Evolutionary conservation across 768 basidiomycete genomes (phyloP).

Genomic region (Calocera cornea): DNA sequence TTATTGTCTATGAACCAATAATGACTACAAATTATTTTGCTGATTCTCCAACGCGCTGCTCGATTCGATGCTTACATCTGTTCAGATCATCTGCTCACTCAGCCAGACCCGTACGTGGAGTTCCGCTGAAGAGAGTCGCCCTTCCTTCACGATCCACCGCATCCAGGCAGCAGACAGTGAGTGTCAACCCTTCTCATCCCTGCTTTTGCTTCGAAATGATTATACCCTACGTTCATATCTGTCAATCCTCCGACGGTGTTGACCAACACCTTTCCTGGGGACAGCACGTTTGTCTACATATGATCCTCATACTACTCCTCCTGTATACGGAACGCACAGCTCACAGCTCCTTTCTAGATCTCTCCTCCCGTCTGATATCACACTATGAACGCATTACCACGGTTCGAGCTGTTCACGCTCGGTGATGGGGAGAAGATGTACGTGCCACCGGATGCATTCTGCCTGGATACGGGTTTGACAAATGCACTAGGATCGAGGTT

Average conservation of each 20-base stretch:
- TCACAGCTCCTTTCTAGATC: not conserved
- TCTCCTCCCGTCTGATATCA: not conserved
- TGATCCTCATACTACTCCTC: slow-evolving; percentile 3
- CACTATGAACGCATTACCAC: slow-evolving; percentile 83
- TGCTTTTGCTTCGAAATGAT: slow-evolving; percentile 20
- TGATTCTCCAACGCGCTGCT: slow-evolving; percentile 26
- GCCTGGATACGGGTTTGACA: slow-evolving; percentile 10
- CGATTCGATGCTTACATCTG: not conserved
- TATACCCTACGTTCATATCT: slow-evolving; percentile 31
- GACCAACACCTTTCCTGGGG: slow-evolving; percentile 7
- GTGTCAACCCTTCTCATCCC: not conserved
- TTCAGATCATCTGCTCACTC: not conserved
- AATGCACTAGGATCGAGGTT: slow-evolving; percentile 56
- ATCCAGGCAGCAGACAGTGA: not conserved
- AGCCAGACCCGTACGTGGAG: not conserved
- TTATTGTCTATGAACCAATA: slow-evolving; percentile 56
- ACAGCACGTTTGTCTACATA: slow-evolving; percentile 6
- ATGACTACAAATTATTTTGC: slow-evolving; percentile 38
- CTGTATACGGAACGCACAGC: not conserved
- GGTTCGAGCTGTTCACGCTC: slow-evolving; percentile 80
- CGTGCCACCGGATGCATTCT: slow-evolving; percentile 27
- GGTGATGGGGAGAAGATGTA: slow-evolving; percentile 91
- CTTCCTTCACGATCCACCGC: too few species aligned
- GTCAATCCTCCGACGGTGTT: slow-evolving; percentile 41
- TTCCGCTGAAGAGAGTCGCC: not conserved